Conservation (phyloP, 2,329 filamentous ascomycete genomes). For the Trichoderma arundinaceum region DNA sequence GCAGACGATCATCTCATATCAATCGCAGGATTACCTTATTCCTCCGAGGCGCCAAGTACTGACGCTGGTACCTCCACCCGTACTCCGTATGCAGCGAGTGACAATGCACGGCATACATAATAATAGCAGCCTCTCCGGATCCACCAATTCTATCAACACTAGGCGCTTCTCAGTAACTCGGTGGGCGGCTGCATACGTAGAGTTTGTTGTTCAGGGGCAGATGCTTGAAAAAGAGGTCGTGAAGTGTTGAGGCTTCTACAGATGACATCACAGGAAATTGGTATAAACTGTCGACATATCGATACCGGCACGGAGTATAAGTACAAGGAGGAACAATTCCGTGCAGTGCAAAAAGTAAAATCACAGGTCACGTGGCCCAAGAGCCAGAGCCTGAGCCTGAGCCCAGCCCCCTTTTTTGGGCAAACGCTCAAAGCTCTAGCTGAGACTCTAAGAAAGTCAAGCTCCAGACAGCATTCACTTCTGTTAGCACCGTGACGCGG, state of each 20-base stretch:
- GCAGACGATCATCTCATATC: neutral
- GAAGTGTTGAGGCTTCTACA: too few species aligned
- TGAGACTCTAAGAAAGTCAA: neutral
- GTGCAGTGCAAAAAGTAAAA: neutral
- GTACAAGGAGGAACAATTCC: neutral
- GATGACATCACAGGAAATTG: too few species aligned
- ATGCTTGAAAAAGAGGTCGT: neutral
- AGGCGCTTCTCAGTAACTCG: neutral
- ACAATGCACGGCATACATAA: neutral
- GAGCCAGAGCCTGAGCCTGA: neutral
- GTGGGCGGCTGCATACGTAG: neutral
- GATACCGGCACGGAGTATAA: too few species aligned
- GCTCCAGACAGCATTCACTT: constrained; percentile 27
- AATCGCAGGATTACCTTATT: neutral
- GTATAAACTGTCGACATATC: too few species aligned
- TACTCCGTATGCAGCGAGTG: constrained; percentile 1
- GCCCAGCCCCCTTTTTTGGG: constrained; percentile 20
- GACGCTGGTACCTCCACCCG: neutral
- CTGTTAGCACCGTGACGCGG: constrained; percentile 10
- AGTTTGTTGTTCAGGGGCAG: neutral
- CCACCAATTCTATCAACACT: constrained; percentile 2
- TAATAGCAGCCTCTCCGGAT: neutral
- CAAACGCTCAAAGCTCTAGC: constrained; percentile 27
- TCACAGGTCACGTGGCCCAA: constrained; percentile 4
- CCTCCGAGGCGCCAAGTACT: neutral